Conservation (phyloP, 2,329 filamentous ascomycete genomes). For the Lecanicillium sp. region DNA sequence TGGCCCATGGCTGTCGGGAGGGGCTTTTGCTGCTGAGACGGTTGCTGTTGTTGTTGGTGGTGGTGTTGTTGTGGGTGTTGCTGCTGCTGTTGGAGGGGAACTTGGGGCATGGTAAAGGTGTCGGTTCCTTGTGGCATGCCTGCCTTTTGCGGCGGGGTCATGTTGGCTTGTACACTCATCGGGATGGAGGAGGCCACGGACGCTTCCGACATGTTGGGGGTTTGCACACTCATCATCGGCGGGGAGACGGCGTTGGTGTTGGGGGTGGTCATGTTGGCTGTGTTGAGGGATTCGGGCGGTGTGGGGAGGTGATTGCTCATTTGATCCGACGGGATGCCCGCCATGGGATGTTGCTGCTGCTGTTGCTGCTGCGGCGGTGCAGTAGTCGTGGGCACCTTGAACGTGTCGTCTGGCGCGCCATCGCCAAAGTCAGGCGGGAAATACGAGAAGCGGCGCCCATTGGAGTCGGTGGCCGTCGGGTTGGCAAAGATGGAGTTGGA, state of each 20-base stretch:
- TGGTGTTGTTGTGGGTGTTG: slow-evolving; percentile 18
- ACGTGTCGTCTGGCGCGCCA: slow-evolving; percentile 21
- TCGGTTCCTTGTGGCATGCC: too few species aligned
- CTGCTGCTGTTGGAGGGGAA: too few species aligned
- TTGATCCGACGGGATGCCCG: slow-evolving; percentile 19
- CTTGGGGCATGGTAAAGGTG: too few species aligned
- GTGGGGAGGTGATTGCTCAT: slow-evolving; percentile 30
- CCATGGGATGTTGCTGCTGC: not conserved
- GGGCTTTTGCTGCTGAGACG: slow-evolving; percentile 30
- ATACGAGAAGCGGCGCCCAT: slow-evolving; percentile 53
- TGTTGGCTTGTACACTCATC: slow-evolving; percentile 18
- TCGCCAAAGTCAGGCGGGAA: slow-evolving; percentile 50
- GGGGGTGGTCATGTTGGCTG: slow-evolving; percentile 21
- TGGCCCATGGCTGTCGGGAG: slow-evolving; percentile 33
- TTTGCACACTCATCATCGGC: slow-evolving; percentile 25
- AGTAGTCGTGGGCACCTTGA: not conserved
- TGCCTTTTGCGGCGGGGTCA: slow-evolving; percentile 26
- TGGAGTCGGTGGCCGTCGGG: slow-evolving; percentile 44
- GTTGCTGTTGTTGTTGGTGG: slow-evolving; percentile 19
- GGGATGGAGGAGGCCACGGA: slow-evolving; percentile 9
- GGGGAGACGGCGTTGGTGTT: slow-evolving; percentile 29
- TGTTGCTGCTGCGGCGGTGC: not conserved
- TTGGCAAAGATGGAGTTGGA: slow-evolving; percentile 61
- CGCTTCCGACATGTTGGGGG: slow-evolving; percentile 22
- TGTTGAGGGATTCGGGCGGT: slow-evolving; percentile 34